phyloP scores from a whole-genome alignment of 2,329 filamentous ascomycete species.

The Acarospora socialis region DNA sequence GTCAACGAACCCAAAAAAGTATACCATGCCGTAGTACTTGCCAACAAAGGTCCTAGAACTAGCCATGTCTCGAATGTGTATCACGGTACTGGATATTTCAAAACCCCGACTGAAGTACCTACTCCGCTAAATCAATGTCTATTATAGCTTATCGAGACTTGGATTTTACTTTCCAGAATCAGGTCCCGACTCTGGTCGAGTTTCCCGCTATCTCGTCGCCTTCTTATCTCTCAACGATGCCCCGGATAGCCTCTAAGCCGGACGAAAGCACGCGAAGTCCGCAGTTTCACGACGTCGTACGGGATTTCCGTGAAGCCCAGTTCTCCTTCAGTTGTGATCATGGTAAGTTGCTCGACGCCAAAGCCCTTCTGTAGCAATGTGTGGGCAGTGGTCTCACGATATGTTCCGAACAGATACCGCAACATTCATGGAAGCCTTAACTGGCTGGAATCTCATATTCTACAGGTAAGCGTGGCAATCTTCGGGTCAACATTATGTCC shows the following conservation, averaged over 20 bases:
- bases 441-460: constrained; percentile 8
- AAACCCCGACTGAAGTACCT: no score
- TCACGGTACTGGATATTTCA: no score
- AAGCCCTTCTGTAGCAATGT: no score
- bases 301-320: background rate
- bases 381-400: no score
- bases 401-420: no score
- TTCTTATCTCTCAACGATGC: constrained; percentile 6
- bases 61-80: constrained; percentile 4
- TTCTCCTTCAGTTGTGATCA: constrained; percentile 5
- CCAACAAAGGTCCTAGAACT: constrained; percentile 4
- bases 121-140: no score
- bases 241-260: constrained; percentile 3
- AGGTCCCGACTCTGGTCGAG: background rate
- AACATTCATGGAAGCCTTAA: constrained; percentile 7
- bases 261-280: constrained; percentile 1
- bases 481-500: no score
- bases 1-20: constrained; percentile 3
- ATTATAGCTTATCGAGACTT: constrained; percentile 8
- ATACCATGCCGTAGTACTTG: constrained; percentile 6
- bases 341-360: no score
- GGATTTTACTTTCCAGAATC: constrained; percentile 4
- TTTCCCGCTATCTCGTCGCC: constrained; percentile 4
- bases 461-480: background rate
- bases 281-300: constrained; percentile 4